Base-by-base conservation (phyloP, 192 early-diverging fungal species). In the Physocladia obscura region DNA sequence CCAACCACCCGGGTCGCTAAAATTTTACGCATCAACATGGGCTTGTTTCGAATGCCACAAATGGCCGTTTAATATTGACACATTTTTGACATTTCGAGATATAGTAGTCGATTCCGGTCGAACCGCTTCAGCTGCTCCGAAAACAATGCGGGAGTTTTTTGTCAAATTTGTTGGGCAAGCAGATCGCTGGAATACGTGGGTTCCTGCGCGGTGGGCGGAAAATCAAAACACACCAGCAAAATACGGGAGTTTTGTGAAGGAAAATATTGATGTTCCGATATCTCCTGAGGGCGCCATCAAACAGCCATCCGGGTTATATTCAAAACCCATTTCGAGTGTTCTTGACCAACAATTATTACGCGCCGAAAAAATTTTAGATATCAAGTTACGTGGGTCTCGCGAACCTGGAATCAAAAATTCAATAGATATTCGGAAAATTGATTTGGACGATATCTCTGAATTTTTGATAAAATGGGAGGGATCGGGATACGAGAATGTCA, bases 381-480 rank as follows among this genome's bases (percentile, higher is more conserved):
- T 74, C 4, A 5, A 54, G 48, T n/a, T 55, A 15, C 4, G 6
- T 37, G 32, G 57, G 24, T 62, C 40, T 24, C 36, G 40, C 17
- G 24, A 51, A 15, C 13, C 17, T 11, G 60, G 61, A 17, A 31
- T 71, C 26, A 31, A 44, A 17, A 32, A 31, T 34, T 39, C 32
- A 31, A 44, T 29, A 1, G 65, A 67, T 24, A 30, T 52, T 13
- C 22, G 32, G n/a, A 57, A 70, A 13, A n/a, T 70, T 1, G 71
- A 71, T 0, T 50, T 78, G 5, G 74, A 76, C n/a, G 71, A 85
- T 34, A 71, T 85, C 17, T 76, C 83, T 31, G 57, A 54, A 44
- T 77, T 89, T 1, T 79, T 82, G 56, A 82, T 90, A n/a, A 90
- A 89, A 67, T 92, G 86, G 88, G 62, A 70, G 47, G 87, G 81